phyloP scores from a whole-genome alignment of 768 basidiomycete genomes.

The Termitomyces heimii region DNA sequence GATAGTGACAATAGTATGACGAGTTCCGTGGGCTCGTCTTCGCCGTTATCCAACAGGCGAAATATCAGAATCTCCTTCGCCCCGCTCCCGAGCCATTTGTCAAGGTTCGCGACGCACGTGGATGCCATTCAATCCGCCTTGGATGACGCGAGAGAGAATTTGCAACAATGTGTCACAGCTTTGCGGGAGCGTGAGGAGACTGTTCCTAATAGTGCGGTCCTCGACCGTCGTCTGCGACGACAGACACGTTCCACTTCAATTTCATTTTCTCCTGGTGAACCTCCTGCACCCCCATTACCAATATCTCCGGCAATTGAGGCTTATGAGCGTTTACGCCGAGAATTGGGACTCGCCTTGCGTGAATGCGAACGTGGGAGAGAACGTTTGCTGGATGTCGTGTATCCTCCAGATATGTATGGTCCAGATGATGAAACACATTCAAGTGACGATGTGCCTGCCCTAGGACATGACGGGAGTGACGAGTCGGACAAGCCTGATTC shows the following conservation, averaged over 20 bases:
- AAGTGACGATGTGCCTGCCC: slow-evolving; percentile 43
- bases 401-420: slow-evolving; percentile 33
- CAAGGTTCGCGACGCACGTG: slow-evolving; percentile 69
- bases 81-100: slow-evolving; percentile 63
- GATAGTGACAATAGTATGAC: slow-evolving; percentile 9
- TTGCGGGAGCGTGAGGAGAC: slow-evolving; percentile 46
- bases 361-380: slow-evolving; percentile 81
- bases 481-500: slow-evolving; percentile 47
- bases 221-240: slow-evolving; percentile 8
- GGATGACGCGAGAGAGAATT: slow-evolving; percentile 63
- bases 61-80: slow-evolving; percentile 47
- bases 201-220: slow-evolving; percentile 8
- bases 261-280: slow-evolving; percentile 16
- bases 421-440: slow-evolving; percentile 32
- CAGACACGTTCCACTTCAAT: slow-evolving; percentile 11
- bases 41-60: slow-evolving; percentile 2
- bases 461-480: slow-evolving; percentile 49
- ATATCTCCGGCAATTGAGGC: slow-evolving; percentile 53
- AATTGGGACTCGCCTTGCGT: slow-evolving; percentile 70
- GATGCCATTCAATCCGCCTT: slow-evolving; percentile 64
- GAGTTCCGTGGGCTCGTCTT: neutral
- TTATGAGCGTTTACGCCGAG: slow-evolving; percentile 70
- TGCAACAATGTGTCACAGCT: slow-evolving; percentile 56
- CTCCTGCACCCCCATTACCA: slow-evolving; percentile 23
- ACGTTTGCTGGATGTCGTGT: slow-evolving; percentile 50